Evolutionary conservation across 176 grass and related monocot species (phyloP), one percentile per base, ranked within the genome.

Genomic region (Ampelocalamus luodianensis): DNA sequence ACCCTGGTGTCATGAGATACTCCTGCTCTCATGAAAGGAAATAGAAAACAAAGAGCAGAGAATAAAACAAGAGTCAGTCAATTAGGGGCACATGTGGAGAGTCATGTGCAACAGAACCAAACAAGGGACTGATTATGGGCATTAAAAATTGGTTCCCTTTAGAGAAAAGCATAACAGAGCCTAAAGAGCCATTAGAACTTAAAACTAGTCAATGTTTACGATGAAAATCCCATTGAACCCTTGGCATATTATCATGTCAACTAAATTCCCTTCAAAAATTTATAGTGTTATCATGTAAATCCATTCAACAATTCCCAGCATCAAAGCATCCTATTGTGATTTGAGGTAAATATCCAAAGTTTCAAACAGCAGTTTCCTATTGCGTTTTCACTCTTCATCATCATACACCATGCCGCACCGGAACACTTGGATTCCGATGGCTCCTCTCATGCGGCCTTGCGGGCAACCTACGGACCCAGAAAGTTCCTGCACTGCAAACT

Each of bases 11-110:
- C 75, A 34, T 48, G 40, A 65, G 82, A 65, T 74, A 17, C 22
- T 46, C 79, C 64, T 69, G 32, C 79, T 24, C 20, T 50, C 70
- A 76, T 64, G 32, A 53, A 67, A 76, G 29, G 61, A 42, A 84
- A 24, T 11, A 22, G 17, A 66, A 50, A 65, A 79, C n/a, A 45
- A 49, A 13, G 22, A 56, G 32, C 9, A 27, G 37, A 81, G 3
- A 32, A 32, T 32, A 32, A 46, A 49, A 65, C 17, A 79, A 61
- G 60, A 11, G 42, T 43, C 59, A 34, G 26, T 32, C 77, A 65
- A 45, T 34, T 34, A 64, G 76, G 42, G 42, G 40, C 26, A 24
- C 77, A 65, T 34, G 59, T 79, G 76, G 53, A 42, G 32, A 40
- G 39, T 10, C 37, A 60, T 63, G 56, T 63, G 56, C 23, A 27